These are phyloP conservation scores for Penicillium flavigenum DNA, from an alignment of 495 filamentous ascomycete genomes.

Conservation along the genomic window DNA sequence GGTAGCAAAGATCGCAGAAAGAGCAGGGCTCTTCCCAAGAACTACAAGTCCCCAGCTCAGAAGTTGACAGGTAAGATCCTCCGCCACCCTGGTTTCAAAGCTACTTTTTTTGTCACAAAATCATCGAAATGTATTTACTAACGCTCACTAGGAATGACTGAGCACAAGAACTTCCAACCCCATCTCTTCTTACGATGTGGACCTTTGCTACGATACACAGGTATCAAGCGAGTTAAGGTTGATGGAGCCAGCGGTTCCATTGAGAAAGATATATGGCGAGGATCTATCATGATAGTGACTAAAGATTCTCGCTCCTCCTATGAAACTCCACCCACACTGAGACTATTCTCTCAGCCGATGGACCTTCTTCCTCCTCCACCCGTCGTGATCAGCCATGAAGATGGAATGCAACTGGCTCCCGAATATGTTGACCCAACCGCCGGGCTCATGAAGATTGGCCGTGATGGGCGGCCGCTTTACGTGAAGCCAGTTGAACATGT, in stretches of 20 bases:
- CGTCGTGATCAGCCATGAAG: constrained; percentile 60
- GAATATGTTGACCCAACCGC: constrained; percentile 88
- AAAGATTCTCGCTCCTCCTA: constrained; percentile 78
- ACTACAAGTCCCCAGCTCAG: constrained; percentile 41
- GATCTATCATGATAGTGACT: constrained; percentile 92
- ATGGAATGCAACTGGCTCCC: constrained; percentile 59
- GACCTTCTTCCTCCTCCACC: constrained; percentile 83
- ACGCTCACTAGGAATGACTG: constrained; percentile 26
- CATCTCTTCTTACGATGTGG: constrained; percentile 84
- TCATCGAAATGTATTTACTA: constrained; percentile 11
- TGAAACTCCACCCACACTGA: constrained; percentile 69
- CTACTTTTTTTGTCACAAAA: neutral
- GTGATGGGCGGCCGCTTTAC: constrained; percentile 76
- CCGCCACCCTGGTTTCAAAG: neutral
- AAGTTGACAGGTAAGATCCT: constrained; percentile 36
- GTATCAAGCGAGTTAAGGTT: constrained; percentile 53
- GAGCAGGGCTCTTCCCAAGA: constrained; percentile 43
- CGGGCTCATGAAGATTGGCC: constrained; percentile 79
- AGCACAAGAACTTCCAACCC: constrained; percentile 72
- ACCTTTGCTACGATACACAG: constrained; percentile 83
- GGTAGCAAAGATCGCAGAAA: constrained; percentile 35
- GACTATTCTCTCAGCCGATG: constrained; percentile 82
- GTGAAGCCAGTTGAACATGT: constrained; percentile 83
- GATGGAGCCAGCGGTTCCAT: constrained; percentile 38
- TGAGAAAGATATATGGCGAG: constrained; percentile 83